Percentiles rank a stretch among this genome's conserved stretches.
phyloP scores from a whole-genome alignment of 306 rosid genomes.

The Mimosa pudica region DNA sequence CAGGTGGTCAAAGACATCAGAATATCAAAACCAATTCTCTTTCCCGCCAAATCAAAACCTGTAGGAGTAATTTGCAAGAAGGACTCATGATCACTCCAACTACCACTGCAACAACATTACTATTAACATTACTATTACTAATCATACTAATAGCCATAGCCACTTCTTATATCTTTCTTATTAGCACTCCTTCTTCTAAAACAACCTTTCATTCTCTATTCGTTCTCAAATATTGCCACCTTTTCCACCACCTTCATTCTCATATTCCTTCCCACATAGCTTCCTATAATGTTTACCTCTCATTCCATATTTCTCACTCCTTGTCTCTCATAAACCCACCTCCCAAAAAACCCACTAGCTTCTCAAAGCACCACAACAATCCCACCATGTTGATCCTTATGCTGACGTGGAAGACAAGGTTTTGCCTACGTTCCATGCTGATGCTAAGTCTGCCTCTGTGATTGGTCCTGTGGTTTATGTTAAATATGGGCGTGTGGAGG shows the following conservation, averaged over 20 bases:
- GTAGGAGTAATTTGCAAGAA: neutral
- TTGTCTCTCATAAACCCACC: neutral
- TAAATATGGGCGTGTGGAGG: neutral
- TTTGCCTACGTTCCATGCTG: neutral
- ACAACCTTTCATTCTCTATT: neutral
- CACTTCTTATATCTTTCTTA: neutral
- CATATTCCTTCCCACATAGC: neutral
- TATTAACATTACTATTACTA: neutral
- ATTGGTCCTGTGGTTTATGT: neutral
- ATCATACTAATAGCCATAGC: neutral
- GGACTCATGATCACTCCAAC: neutral
- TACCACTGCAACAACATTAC: neutral
- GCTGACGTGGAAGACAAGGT: neutral
- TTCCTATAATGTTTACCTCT: neutral
- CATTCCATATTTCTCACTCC: neutral
- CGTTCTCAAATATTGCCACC: neutral
- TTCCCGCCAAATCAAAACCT: neutral
- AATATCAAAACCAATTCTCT: neutral
- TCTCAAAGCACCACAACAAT: neutral
- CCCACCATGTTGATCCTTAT: neutral
- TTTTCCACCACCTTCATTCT: neutral
- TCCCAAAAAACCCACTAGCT: neutral
- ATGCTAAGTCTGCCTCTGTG: neutral
- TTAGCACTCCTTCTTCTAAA: neutral
- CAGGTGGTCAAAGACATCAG: neutral